Percentiles rank a stretch among this genome's conserved stretches.
These are phyloP conservation scores for Pichia sp. DNA, from an alignment of 1,139 yeast genomes.

Conservation along the genomic window DNA sequence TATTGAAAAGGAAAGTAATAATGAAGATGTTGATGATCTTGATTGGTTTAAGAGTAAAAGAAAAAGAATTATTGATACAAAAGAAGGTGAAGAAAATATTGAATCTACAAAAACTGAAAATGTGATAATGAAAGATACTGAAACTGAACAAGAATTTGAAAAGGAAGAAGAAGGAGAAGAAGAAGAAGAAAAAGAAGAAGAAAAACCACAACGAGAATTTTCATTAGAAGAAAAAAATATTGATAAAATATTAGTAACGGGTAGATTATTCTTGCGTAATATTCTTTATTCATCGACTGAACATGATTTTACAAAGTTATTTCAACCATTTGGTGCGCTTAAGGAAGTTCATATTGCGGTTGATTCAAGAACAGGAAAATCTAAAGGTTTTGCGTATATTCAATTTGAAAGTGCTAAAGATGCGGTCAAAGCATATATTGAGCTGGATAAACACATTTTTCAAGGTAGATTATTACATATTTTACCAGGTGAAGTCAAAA, in stretches of 20 bases:
- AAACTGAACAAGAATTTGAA: constrained; percentile 17
- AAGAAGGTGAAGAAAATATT: constrained; percentile 20
- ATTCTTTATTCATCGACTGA: constrained; percentile 77
- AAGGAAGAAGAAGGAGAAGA: constrained; percentile 4
- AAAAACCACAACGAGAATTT: constrained; percentile 23
- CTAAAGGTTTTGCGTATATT: constrained; percentile 90
- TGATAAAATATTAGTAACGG: constrained; percentile 57
- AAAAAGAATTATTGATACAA: constrained; percentile 49
- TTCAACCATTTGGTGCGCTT: constrained; percentile 50
- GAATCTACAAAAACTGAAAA: constrained; percentile 15
- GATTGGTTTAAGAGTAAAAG: constrained; percentile 85
- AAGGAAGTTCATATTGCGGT: constrained; percentile 86
- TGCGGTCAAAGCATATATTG: constrained; percentile 69
- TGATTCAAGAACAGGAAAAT: constrained; percentile 82
- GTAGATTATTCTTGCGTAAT: constrained; percentile 84
- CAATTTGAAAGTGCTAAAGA: constrained; percentile 60
- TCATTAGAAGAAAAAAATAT: constrained; percentile 42
- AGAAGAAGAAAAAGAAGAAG: constrained; percentile 14
- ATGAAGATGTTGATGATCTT: constrained; percentile 54
- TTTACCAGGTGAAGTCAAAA: constrained; percentile 77
- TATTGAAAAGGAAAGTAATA: constrained; percentile 39
- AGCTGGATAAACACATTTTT: constrained; percentile 80
- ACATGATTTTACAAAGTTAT: constrained; percentile 62
- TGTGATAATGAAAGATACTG: constrained; percentile 15
- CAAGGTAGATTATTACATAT: constrained; percentile 93